Base-by-base conservation (phyloP, 371 early-diverging fungal species). In the Apophysomyces trapeziformis region DNA sequence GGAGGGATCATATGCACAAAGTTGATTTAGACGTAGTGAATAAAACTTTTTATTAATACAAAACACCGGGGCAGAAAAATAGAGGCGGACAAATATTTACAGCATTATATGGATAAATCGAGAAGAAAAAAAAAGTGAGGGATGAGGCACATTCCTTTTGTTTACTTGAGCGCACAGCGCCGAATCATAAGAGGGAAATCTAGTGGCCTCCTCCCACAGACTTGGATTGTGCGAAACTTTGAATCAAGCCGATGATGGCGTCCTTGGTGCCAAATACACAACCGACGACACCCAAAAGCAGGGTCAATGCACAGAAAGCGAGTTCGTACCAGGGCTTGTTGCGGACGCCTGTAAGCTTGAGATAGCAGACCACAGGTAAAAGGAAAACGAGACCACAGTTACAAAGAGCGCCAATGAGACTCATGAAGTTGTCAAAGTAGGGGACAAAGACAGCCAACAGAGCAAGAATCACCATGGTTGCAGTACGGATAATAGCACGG, bases 401-500 rank as follows among this genome's bases (percentile, higher is more conserved):
- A 37, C 89, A 82, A 57, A 90, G 70, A 6, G 91, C 88, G 26
- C 92, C 92, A 57, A 93, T 75, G 14, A 93, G 73, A 66, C 87
- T 84, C 91, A 93, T 90, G 57, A 90, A 84, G 58, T 90, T 89
- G 44, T 87, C 87, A 68, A 93, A 91, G 75, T 71, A 89, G 12
- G 93, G 93, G 14, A 93, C 74, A 43, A 84, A 82, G 12, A 70
- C 68, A 12, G 89, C 83, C 38, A 92, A 70, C 14, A 88, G n/a
- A 1, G 71, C 77, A 1, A 88, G 68, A 46, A 83, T 69, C 16
- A 74, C 74, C 68, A 84, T 77, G 45, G 89, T 83, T 36, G 36
- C 64, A 11, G 83, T 73, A 61, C 91, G 79, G 32, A 88, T 77
- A 6, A 76, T 60, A 6, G 84, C 79, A 54, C 88, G 85, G 57